phyloP scores from a whole-genome alignment of 257 asterid genomes.

The Apocynum venetum region DNA sequence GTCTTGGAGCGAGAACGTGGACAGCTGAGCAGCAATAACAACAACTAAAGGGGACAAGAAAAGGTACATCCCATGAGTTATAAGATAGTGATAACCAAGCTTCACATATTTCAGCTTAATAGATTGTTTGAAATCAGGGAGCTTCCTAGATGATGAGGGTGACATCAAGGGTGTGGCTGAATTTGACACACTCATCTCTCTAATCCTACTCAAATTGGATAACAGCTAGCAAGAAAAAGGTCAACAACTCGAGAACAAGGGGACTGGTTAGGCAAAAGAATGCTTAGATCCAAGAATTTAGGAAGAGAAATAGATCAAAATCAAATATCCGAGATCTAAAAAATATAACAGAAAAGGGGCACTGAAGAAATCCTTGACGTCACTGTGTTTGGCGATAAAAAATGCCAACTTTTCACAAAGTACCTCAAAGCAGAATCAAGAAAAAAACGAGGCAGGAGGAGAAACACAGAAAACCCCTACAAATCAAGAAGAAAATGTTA shows the following conservation, averaged over 20 bases:
- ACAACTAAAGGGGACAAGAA: conserved; percentile 56
- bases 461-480: conserved; percentile 22
- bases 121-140: conserved; percentile 80
- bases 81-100: conserved; percentile 77
- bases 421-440: conserved; percentile 17
- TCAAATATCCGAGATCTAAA: conserved; percentile 4
- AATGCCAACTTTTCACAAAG: neutral
- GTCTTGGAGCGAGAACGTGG: conserved; percentile 61
- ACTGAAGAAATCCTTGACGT: conserved; percentile 4
- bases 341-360: conserved; percentile 5
- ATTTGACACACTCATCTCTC: conserved; percentile 48
- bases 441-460: conserved; percentile 19
- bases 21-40: conserved; percentile 60
- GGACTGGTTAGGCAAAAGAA: neutral
- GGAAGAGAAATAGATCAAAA: neutral
- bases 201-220: neutral
- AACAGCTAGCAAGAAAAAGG: neutral
- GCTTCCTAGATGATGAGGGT: conserved; percentile 44
- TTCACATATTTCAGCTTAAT: conserved; percentile 78
- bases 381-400: conserved; percentile 7
- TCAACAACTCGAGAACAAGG: too few species aligned
- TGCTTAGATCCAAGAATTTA: neutral
- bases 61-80: conserved; percentile 78
- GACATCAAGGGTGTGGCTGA: conserved; percentile 37
- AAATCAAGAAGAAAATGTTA: conserved; percentile 17